Evolutionary conservation across 2,329 filamentous ascomycete genomes (phyloP).

Genomic region (Fusarium domesticum): DNA sequence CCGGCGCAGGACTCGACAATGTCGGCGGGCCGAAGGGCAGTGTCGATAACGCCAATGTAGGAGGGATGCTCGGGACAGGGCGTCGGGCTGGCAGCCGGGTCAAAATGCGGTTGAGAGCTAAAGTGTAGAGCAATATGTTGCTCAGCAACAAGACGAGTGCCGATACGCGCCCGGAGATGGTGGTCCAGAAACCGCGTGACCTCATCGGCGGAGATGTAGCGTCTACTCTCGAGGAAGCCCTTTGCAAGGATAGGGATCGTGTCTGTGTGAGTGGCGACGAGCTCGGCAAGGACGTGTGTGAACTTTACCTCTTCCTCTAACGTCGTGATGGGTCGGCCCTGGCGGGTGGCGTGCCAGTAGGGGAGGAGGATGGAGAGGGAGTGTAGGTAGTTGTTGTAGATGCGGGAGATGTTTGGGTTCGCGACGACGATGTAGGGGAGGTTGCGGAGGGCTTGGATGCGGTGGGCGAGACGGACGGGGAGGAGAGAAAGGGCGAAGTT

Average conservation of each 20-base stretch:
- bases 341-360: constrained; percentile 57
- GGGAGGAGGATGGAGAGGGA: constrained; percentile 87
- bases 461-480: constrained; percentile 86
- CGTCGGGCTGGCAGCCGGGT: constrained; percentile 49
- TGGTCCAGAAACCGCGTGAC: constrained; percentile 93
- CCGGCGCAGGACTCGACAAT: constrained; percentile 82
- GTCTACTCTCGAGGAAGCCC: constrained; percentile 88
- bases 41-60: constrained; percentile 96
- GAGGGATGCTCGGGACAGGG: constrained; percentile 54
- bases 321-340: constrained; percentile 45
- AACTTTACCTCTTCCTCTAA: constrained; percentile 88
- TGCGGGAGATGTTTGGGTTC: constrained; percentile 91
- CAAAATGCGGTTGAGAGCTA: constrained; percentile 65
- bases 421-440: constrained; percentile 97
- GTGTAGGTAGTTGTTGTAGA: constrained; percentile 95
- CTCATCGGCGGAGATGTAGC: constrained; percentile 78
- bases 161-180: constrained; percentile 89
- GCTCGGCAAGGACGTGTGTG: constrained; percentile 86
- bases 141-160: constrained; percentile 89
- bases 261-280: constrained; percentile 92
- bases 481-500: constrained; percentile 94
- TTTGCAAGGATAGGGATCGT: constrained; percentile 90
- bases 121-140: constrained; percentile 92
- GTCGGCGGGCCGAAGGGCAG: constrained; percentile 73
- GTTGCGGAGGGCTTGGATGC: constrained; percentile 88